These are phyloP conservation scores for Coemansia sp. DNA, from an alignment of 192 early-diverging fungal genomes.

Conservation along the genomic window DNA sequence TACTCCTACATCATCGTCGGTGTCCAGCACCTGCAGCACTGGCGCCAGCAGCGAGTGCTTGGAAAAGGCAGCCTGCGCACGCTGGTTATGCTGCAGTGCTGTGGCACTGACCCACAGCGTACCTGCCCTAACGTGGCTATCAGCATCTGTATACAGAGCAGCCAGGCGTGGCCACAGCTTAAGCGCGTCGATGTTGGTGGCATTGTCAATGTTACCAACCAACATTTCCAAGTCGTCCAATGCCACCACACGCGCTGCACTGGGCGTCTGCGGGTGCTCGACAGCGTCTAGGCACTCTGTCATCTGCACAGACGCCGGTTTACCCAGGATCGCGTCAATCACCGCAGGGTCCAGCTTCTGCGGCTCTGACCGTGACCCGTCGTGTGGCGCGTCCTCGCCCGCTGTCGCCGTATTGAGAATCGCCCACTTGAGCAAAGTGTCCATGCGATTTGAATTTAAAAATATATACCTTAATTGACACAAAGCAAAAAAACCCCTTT, in stretches of 20 bases:
- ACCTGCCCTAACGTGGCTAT: slow-evolving; percentile 61
- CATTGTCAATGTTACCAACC: slow-evolving; percentile 86
- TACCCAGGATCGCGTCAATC: slow-evolving; percentile 91
- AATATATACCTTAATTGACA: neutral
- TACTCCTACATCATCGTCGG: slow-evolving; percentile 40
- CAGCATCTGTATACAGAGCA: slow-evolving; percentile 32
- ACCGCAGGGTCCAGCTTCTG: slow-evolving; percentile 72
- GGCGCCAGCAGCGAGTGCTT: slow-evolving; percentile 48
- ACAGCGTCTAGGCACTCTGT: slow-evolving; percentile 75
- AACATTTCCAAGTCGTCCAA: slow-evolving; percentile 94
- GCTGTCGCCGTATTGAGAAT: slow-evolving; percentile 71
- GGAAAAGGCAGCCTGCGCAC: slow-evolving; percentile 70
- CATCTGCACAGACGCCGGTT: slow-evolving; percentile 84
- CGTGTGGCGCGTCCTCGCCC: slow-evolving; percentile 60
- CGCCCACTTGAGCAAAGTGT: slow-evolving; percentile 84
- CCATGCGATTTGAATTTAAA: slow-evolving; percentile 36
- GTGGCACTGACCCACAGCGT: slow-evolving; percentile 92
- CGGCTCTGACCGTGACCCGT: slow-evolving; percentile 16
- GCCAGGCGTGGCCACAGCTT: slow-evolving; percentile 83
- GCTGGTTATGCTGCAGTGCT: slow-evolving; percentile 88
- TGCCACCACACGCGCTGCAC: slow-evolving; percentile 72
- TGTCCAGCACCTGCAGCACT: slow-evolving; percentile 50
- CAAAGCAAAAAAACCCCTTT: slow-evolving; percentile 11
- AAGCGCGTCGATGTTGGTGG: slow-evolving; percentile 83
- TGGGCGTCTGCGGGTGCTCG: slow-evolving; percentile 51